Base-by-base conservation (phyloP, 2,329 filamentous ascomycete species). In the Aspergillus ustus region DNA sequence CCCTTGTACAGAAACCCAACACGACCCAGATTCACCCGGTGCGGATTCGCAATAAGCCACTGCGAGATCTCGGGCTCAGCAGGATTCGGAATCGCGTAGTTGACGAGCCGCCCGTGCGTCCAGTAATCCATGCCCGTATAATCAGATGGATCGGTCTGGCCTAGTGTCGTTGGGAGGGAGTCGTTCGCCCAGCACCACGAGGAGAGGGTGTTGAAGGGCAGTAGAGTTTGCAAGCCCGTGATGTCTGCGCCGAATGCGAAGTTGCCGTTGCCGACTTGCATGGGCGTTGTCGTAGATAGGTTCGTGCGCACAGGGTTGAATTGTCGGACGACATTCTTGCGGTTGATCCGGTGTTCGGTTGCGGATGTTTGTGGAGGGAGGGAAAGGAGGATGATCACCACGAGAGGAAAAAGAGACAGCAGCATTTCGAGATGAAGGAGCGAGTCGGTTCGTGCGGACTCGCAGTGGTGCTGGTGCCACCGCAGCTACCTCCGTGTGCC, bases 21-120 rank as follows among this genome's bases (percentile, higher is more conserved):
- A 3, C 75, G 78, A 3, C 77, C 83, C 1, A 85, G 64, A 62
- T 85, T 85, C 19, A 84, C 71, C 6, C 83, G 75, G 66, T 85
- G 82, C 0, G 83, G 83, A 63, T 85, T 85, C 58, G 78, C 76
- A 31, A 84, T 84, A 20, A 86, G 70, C 84, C 84, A 86, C 60
- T 85, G 80, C 3, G 81, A 82, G 28, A 81, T 81, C 8, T 75
- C 71, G 17, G 70, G 68, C 55, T 81, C 67, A 3, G 69, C 70
- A 1, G 78, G 75, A 57, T 81, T 81, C 0, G 78, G 76, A 61
- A 79, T 77, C 20, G 73, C 73, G 68, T 81, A 81, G 46, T 79
- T 80, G 5, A 82, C 75, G 7, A 81, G 70, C 7, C 76, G 69
- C 22, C 70, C 78, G 62, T 82, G 78, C 5, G 79, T 79, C 77